Evolutionary conservation across 2,329 filamentous ascomycete genomes (phyloP).

Genomic region (Paracorniculantispora psalliotae): DNA sequence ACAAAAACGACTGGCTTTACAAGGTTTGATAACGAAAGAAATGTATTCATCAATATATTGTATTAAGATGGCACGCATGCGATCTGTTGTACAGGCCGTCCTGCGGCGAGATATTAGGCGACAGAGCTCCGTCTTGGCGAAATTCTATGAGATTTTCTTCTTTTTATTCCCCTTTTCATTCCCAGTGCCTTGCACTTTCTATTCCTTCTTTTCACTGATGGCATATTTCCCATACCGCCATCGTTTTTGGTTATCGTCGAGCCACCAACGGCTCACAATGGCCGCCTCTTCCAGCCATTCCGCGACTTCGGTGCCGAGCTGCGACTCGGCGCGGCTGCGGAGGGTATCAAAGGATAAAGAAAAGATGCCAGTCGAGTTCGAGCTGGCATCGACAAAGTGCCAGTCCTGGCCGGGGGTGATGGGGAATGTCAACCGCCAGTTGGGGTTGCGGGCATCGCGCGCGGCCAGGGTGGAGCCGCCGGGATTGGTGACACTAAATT

Average conservation of each 20-base stretch:
- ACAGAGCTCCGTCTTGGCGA: background rate
- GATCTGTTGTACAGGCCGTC: background rate
- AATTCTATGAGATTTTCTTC: background rate
- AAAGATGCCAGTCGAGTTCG: conserved; percentile 6
- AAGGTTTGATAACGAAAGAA: background rate
- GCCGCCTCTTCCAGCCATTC: conserved; percentile 25
- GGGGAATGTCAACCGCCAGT: conserved; percentile 22
- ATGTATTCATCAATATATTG: background rate
- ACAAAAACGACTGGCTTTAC: background rate
- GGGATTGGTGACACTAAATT: conserved; percentile 23
- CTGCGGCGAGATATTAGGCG: background rate
- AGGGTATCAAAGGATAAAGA: conserved; percentile 10
- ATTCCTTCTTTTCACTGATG: background rate
- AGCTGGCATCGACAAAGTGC: conserved; percentile 10
- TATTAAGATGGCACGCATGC: background rate
- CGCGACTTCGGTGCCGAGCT: conserved; percentile 8
- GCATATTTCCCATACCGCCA: conserved; percentile 26
- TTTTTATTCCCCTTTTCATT: background rate
- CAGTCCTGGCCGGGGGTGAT: conserved; percentile 18
- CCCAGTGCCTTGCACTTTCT: background rate
- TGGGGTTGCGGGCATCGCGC: conserved; percentile 18
- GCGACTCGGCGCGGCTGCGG: background rate
- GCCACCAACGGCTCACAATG: conserved; percentile 30
- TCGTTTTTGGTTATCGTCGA: conserved; percentile 32
- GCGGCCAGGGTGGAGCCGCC: conserved; percentile 21